Evolutionary conservation across 78 protist genomes (phyloP).

Genomic region (Dictyostelium discoideum): dicty_2.7 NC_007091.3:835001-835500

Average conservation of each 20-base stretch:
- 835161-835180: background rate
- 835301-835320: slow-evolving; percentile 13
- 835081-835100: background rate
- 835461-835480: background rate
- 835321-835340: background rate
- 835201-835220: background rate
- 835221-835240: background rate
- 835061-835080: background rate
- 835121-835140: background rate
- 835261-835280: background rate
- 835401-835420: background rate
- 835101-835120: slow-evolving; percentile 3
- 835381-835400: background rate
- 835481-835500: slow-evolving; percentile 32
- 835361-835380: background rate
- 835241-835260: slow-evolving; percentile 18
- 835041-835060: background rate
- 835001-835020: slow-evolving; percentile 34
- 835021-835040: slow-evolving; percentile 13
- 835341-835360: slow-evolving; percentile 32
- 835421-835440: no score
- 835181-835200: slow-evolving; percentile 35
- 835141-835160: background rate
- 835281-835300: background rate
- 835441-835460: slow-evolving; percentile 15